Conservation (phyloP, 2,329 filamentous ascomycete genomes). For the Talaromyces sp. region DNA sequence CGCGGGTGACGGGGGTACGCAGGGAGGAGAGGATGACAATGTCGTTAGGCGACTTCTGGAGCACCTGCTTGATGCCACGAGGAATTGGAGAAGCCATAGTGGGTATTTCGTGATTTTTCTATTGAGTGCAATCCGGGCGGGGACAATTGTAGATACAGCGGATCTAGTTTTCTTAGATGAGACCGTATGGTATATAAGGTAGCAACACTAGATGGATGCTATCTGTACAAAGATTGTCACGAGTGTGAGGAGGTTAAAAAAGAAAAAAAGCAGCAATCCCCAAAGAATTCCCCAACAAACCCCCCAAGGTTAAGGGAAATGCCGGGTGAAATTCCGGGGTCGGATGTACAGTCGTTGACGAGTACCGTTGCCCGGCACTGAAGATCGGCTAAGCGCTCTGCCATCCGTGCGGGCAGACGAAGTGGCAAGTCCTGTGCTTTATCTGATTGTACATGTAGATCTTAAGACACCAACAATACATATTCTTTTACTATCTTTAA, state of each 20-base stretch:
- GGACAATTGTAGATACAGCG: background rate
- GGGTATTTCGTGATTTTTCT: background rate
- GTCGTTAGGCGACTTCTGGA: constrained; percentile 78
- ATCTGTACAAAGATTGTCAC: background rate
- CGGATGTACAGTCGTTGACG: constrained; percentile 24
- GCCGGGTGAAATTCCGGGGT: constrained; percentile 34
- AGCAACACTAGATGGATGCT: background rate
- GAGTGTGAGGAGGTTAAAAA: constrained; percentile 2
- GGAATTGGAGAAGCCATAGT: constrained; percentile 54
- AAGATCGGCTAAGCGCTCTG: constrained; percentile 42
- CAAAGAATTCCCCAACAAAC: constrained; percentile 7
- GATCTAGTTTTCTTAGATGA: background rate
- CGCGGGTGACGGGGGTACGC: constrained; percentile 81
- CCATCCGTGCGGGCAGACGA: constrained; percentile 29
- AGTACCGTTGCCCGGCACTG: constrained; percentile 34
- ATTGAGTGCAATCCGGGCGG: constrained; percentile 1
- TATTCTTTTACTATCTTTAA: background rate
- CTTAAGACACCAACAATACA: too few relatives aligned
- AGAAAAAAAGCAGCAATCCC: constrained; percentile 10
- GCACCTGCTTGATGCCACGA: constrained; percentile 72
- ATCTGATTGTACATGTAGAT: background rate
- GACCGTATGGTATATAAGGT: background rate
- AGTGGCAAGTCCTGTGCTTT: background rate
- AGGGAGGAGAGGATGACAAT: constrained; percentile 88
- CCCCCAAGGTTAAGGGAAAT: constrained; percentile 45